These are phyloP conservation scores for Teunomyces atbi DNA, from an alignment of 805 yeast genomes.

Conservation along the genomic window DNA sequence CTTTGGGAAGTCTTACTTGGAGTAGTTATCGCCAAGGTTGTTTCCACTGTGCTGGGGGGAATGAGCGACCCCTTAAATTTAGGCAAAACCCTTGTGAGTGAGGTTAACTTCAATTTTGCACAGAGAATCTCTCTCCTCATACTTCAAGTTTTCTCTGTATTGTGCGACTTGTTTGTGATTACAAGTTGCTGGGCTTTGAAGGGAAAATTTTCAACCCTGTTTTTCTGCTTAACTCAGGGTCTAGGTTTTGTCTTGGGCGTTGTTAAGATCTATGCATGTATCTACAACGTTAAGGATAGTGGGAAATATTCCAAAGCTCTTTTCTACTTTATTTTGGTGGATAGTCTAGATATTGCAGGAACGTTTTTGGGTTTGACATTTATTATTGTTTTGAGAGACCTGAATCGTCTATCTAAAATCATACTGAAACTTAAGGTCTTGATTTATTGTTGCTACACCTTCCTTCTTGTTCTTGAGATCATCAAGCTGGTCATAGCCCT, in stretches of 20 bases:
- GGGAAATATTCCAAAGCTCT: not conserved
- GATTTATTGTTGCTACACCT: constrained; percentile 1
- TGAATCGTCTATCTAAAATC: constrained; percentile 1
- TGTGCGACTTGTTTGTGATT: constrained; percentile 1
- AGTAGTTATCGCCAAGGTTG: not conserved
- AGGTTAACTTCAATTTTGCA: constrained; percentile 1
- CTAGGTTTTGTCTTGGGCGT: constrained; percentile 2
- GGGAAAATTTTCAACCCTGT: constrained; percentile 2
- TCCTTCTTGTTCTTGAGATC: not conserved
- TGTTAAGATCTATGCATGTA: not conserved
- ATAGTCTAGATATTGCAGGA: not conserved
- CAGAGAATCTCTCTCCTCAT: constrained; percentile 1
- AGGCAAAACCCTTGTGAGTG: not conserved
- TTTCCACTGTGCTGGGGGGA: constrained; percentile 1
- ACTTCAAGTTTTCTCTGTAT: not conserved
- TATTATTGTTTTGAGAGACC: constrained; percentile 1
- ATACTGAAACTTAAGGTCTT: not conserved
- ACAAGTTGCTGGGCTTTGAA: constrained; percentile 1
- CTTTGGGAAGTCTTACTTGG: not conserved
- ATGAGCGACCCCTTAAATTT: not conserved
- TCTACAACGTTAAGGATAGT: not conserved
- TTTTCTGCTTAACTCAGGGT: constrained; percentile 1
- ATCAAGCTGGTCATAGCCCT: not conserved
- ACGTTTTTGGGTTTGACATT: constrained; percentile 1
- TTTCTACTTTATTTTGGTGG: not conserved